phyloP scores from a whole-genome alignment of 148 eudicot species.

The Polygonum maritimum region DNA sequence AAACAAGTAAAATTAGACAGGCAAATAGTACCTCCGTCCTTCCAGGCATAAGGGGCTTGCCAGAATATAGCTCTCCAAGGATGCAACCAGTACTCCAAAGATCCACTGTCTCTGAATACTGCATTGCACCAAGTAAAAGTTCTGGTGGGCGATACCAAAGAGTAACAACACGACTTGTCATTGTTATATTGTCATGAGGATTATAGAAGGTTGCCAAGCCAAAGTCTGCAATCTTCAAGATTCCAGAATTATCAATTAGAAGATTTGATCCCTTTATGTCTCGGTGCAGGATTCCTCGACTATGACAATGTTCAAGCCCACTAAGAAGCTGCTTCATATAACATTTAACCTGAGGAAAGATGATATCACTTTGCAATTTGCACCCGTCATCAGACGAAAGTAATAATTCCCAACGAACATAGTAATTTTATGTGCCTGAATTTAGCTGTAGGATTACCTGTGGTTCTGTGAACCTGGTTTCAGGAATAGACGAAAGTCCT shows the following conservation, averaged over 20 bases:
- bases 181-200: slow-evolving; percentile 28
- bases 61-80: slow-evolving; percentile 77
- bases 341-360: slow-evolving; percentile 59
- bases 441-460: slow-evolving; percentile 37
- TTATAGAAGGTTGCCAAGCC: slow-evolving; percentile 69
- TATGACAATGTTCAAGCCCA: slow-evolving; percentile 87
- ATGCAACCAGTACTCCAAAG: slow-evolving; percentile 94
- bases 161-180: slow-evolving; percentile 88
- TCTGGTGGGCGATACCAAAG: slow-evolving; percentile 99
- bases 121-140: slow-evolving; percentile 71
- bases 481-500: slow-evolving; percentile 76
- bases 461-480: slow-evolving; percentile 64
- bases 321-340: slow-evolving; percentile 84
- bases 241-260: slow-evolving; percentile 62
- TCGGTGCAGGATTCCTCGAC: slow-evolving; percentile 69
- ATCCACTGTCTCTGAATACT: slow-evolving; percentile 73
- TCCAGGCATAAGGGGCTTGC: slow-evolving; percentile 91
- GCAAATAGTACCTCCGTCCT: slow-evolving; percentile 65
- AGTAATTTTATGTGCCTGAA: background rate
- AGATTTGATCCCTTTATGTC: slow-evolving; percentile 96
- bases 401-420: background rate
- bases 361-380: background rate
- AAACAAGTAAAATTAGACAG: background rate
- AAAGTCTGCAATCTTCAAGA: slow-evolving; percentile 85
- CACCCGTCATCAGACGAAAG: background rate